Conservation (phyloP, 2,329 filamentous ascomycete species). For the Aspergillus arachidicola region DNA sequence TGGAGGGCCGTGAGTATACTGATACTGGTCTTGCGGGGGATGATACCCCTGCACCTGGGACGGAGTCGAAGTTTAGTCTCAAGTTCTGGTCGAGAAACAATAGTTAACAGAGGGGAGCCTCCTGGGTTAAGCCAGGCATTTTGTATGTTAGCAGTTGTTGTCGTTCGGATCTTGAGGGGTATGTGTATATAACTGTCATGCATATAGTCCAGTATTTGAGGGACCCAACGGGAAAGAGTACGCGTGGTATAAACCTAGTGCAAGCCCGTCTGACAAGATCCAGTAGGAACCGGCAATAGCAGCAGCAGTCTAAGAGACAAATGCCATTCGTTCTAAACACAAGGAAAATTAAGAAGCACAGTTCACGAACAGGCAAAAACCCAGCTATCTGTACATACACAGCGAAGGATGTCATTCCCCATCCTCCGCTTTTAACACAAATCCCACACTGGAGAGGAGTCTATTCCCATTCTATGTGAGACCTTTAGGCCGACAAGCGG, state of each 20-base stretch:
- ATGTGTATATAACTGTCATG: neutral
- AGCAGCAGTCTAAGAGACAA: slow-evolving; percentile 27
- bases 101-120: neutral
- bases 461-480: slow-evolving; percentile 8
- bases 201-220: neutral
- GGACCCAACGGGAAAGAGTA: neutral
- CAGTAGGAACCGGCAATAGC: neutral
- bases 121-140: neutral
- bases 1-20: slow-evolving; percentile 16
- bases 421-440: slow-evolving; percentile 20
- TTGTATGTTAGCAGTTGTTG: neutral
- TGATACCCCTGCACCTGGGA: neutral
- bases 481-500: slow-evolving; percentile 1
- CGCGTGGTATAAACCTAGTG: neutral
- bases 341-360: slow-evolving; percentile 35
- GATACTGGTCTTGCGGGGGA: neutral
- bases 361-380: slow-evolving; percentile 38
- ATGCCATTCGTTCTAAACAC: slow-evolving; percentile 39
- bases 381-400: slow-evolving; percentile 48
- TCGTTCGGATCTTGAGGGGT: neutral
- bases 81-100: neutral
- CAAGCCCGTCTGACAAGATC: neutral
- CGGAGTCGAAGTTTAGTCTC: slow-evolving; percentile 8
- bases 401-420: slow-evolving; percentile 26
- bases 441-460: slow-evolving; percentile 14